A percentile compares a stretch with the other conserved stretches of the same genome.
These are phyloP conservation scores for Priceomyces fermenticarens DNA, from an alignment of 805 yeast species.

Conservation along the genomic window DNA sequence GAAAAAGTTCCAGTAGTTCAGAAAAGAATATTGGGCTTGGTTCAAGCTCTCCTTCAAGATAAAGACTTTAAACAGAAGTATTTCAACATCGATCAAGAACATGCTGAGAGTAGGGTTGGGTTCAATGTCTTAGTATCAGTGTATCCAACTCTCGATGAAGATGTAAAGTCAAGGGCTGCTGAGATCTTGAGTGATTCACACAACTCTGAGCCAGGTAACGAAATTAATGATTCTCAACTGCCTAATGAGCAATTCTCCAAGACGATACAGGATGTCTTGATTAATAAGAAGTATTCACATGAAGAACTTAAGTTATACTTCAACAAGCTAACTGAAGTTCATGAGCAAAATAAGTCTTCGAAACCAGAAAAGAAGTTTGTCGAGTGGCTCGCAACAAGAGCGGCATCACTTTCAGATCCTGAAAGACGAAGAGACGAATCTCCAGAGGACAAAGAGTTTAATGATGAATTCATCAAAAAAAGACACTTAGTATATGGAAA, in stretches of 20 bases:
- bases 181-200: slow-evolving; percentile 47
- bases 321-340: slow-evolving; percentile 28
- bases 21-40: slow-evolving; percentile 50
- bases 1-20: slow-evolving; percentile 30
- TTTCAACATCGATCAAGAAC: slow-evolving; percentile 14
- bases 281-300: slow-evolving; percentile 22
- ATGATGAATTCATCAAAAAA: slow-evolving; percentile 27
- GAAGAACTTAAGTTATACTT: slow-evolving; percentile 42
- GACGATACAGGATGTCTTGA: slow-evolving; percentile 33
- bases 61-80: slow-evolving; percentile 28
- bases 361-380: slow-evolving; percentile 45
- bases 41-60: slow-evolving; percentile 44
- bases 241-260: slow-evolving; percentile 32
- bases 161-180: slow-evolving; percentile 37
- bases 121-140: slow-evolving; percentile 20
- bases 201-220: slow-evolving; percentile 12
- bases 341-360: slow-evolving; percentile 23
- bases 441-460: slow-evolving; percentile 35
- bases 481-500: slow-evolving; percentile 79
- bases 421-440: slow-evolving; percentile 25
- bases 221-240: slow-evolving; percentile 13
- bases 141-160: slow-evolving; percentile 24
- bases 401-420: slow-evolving; percentile 16
- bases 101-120: slow-evolving; percentile 11
- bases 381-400: slow-evolving; percentile 59